Evolutionary conservation across 768 basidiomycete genomes (phyloP).

Genomic region (Suillus fuscotomentosus): DNA sequence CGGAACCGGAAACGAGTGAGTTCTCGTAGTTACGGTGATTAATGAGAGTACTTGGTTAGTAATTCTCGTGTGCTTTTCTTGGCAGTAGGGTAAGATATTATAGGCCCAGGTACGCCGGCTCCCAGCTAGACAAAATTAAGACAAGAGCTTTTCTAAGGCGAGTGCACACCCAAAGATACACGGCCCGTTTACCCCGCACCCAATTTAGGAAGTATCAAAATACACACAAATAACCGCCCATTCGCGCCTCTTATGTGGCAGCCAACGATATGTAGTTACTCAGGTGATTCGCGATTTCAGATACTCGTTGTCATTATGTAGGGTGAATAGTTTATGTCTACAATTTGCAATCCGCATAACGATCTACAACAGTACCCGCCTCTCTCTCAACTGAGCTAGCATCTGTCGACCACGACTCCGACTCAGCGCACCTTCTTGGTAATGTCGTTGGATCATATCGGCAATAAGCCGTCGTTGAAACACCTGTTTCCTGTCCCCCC

Average conservation of each 20-base stretch:
- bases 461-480: conserved; percentile 42
- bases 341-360: conserved; percentile 9
- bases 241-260: background rate
- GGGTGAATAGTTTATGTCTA: conserved; percentile 8
- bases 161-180: too few relatives aligned
- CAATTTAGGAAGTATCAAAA: background rate
- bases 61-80: conserved; percentile 7
- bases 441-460: conserved; percentile 29
- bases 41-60: conserved; percentile 16
- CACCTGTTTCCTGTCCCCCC: conserved; percentile 47
- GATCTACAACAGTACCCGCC: conserved; percentile 12
- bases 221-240: background rate
- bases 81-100: background rate
- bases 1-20: conserved; percentile 18
- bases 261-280: background rate
- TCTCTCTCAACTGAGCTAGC: conserved; percentile 18
- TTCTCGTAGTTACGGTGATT: conserved; percentile 7
- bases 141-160: too few relatives aligned
- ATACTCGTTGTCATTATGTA: conserved; percentile 1
- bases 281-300: background rate
- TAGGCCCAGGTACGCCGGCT: background rate
- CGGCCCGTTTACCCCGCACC: conserved; percentile 6
- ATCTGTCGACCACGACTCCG: conserved; percentile 16
- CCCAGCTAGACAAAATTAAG: background rate
- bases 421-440: conserved; percentile 26